phyloP scores from a whole-genome alignment of 2,329 filamentous ascomycete genomes.

The Ophiostoma sp. region DNA sequence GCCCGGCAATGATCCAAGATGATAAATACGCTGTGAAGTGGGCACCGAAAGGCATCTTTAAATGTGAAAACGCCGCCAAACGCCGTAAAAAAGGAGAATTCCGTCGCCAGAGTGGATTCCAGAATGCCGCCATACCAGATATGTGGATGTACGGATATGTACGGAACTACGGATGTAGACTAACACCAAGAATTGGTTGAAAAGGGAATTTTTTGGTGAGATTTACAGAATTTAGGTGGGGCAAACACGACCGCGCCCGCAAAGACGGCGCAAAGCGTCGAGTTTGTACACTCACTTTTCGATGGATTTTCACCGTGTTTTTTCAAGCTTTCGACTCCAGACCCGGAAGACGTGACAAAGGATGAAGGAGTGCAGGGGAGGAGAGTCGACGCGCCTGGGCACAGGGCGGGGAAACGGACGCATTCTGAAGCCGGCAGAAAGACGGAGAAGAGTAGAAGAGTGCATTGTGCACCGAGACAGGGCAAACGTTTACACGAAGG shows the following conservation, averaged over 20 bases:
- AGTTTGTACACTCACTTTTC: too few species aligned
- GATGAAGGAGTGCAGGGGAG: too few species aligned
- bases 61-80: too few species aligned
- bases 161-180: constrained; percentile 15
- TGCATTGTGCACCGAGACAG: not conserved
- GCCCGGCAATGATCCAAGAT: not conserved
- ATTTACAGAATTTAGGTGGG: not conserved
- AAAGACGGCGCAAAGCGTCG: too few species aligned
- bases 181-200: not conserved
- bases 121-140: not conserved
- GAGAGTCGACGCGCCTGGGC: too few species aligned
- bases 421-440: not conserved
- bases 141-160: constrained; percentile 18
- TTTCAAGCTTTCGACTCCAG: not conserved
- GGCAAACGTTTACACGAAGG: not conserved
- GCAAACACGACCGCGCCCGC: not conserved
- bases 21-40: not conserved
- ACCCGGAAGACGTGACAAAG: not conserved
- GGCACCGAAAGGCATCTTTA: not conserved
- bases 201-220: not conserved
- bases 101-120: not conserved
- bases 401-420: not conserved
- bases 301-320: not conserved
- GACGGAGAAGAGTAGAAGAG: not conserved
- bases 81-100: too few species aligned